Evolutionary conservation across 306 rosid species (phyloP), one percentile per base, ranked within the genome.

Genomic region (Fragaria nilgerrensis): DNA sequence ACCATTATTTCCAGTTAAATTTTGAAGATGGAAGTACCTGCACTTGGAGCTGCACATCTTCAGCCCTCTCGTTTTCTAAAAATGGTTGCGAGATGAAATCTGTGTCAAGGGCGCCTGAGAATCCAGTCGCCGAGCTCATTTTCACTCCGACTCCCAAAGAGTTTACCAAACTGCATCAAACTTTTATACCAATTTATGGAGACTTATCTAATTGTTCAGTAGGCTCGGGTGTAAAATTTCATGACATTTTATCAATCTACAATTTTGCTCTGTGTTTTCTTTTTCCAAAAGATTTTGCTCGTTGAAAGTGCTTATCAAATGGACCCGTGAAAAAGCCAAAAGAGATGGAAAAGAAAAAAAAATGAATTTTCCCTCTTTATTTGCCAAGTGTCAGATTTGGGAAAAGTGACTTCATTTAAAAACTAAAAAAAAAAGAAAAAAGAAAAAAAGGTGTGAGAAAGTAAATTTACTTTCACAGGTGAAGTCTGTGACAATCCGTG

Each of bases 351-450:
- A 7, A n/a, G 9, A 12, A 25, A 29, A n/a, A 11, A 27, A 32
- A 22, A 23, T 0, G 44, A 34, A 9, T 2, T 3, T 66, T 20
- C 44, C 71, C 71, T 66, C 74, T 70, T 70, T 69, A 34, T 69
- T 25, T 69, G 16, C 5, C 6, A 73, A 16, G n/a, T 43, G 70
- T 59, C 58, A 44, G 78, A 75, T 61, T 44, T 44, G 20, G 78
- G 70, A 61, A 74, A 74, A 61, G 78, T 44, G 70, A 15, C 15
- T 25, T 5, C 0, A 5, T 34, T 64, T 27, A 27, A 27, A 61
- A 61, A 25, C 14, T 5, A 32, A 34, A 15, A 59, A 22, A 0
- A 23, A 10, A 23, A 27, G 0, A 22, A 61, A 27, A 15, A 12
- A 59, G 5, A 5, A 13, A 15, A 25, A 25, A 29, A 29, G 6